Evolutionary conservation across 176 grass and related monocot genomes (phyloP), one percentile per base, ranked within the genome.

Genomic region (Carex cristatella): DNA sequence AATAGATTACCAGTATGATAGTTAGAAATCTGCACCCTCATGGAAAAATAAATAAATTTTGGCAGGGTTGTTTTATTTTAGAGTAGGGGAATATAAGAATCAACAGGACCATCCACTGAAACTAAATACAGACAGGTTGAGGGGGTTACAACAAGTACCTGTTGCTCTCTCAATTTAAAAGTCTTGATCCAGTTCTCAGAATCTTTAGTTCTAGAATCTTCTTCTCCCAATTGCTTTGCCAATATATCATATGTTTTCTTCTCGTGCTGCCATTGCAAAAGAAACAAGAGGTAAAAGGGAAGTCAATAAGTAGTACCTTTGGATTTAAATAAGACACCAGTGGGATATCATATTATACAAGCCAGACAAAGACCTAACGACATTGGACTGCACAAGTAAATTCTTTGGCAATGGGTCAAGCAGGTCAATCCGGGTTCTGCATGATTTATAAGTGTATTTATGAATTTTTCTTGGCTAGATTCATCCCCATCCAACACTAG

Each of bases 131-230:
- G 44, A 27, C 54, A 64, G 18, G n/a, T 84, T 27, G 37, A 55
- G 64, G 16, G 7, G 10, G 32, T 58, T 84, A 62, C 16, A 79
- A 80, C 14, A 61, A 46, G 81, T 95, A 99, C 96, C 93, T 99
- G 91, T 49, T 91, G 87, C 82, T 94, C 93, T 64, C 93, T 90
- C 67, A 73, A 30, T 85, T 79, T 92, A 85, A 99, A 99, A 61
- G 90, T 95, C 70, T 90, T 91, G 79, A 99, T 86, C 96, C 96
- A 99, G 89, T 90, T 99, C 81, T 94, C 91, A 69, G 96, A 94
- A 67, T 99, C 96, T 85, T 87, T 93, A 18, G 91, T 95, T 44
- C 93, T 91, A 64, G 93, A 90, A 87, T 99, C 96, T 69, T 94
- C 92, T 83, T 67, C 86, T 35, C 96, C 96, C 74, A 99, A 84